phyloP scores from a whole-genome alignment of 805 yeast genomes.

The Pichia cabralensis region DNA sequence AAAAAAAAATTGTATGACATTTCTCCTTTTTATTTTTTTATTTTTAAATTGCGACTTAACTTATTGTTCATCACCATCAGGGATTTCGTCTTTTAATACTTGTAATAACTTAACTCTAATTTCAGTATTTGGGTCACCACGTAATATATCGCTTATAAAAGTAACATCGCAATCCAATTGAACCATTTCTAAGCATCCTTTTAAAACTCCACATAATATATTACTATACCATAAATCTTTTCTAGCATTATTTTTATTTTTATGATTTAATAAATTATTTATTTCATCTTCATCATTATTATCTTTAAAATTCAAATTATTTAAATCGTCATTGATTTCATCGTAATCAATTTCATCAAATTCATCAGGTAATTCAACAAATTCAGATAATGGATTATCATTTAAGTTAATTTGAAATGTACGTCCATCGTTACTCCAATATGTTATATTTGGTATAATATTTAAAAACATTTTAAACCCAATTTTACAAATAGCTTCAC shows the following conservation, averaged over 20 bases:
- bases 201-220: conserved; percentile 76
- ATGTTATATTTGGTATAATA: conserved; percentile 54
- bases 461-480: conserved; percentile 89
- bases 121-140: conserved; percentile 80
- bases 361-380: conserved; percentile 87
- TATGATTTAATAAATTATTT: too few relatives aligned
- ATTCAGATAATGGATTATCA: conserved; percentile 90
- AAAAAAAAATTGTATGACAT: conserved; percentile 3
- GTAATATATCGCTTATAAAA: conserved; percentile 69
- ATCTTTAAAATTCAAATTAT: background rate
- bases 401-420: conserved; percentile 61
- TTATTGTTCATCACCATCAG: conserved; percentile 78
- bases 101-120: conserved; percentile 60
- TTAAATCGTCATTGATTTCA: background rate
- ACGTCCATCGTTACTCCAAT: conserved; percentile 70
- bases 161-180: conserved; percentile 81
- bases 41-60: background rate
- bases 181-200: conserved; percentile 92
- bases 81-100: conserved; percentile 85
- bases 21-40: background rate
- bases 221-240: conserved; percentile 89
- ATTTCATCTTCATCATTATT: background rate
- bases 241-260: conserved; percentile 37
- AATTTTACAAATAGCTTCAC: conserved; percentile 74
- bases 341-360: conserved; percentile 6